Percentiles rank a stretch among this genome's conserved stretches.
phyloP scores from a whole-genome alignment of 2,329 filamentous ascomycete genomes.

The Aspergillus neoniger region DNA sequence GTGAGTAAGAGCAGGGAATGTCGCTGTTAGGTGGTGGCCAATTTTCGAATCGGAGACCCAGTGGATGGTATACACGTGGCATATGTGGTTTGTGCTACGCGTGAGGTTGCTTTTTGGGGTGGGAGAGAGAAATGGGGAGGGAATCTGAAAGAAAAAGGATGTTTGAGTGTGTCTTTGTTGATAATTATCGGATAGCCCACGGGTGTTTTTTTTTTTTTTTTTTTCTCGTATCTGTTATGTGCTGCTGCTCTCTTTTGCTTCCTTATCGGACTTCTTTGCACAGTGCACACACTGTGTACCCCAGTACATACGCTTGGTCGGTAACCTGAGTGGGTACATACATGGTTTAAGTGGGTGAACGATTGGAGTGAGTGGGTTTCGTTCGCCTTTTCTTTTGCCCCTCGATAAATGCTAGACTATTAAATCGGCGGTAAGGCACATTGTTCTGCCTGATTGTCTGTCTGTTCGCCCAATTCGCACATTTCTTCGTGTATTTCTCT shows the following conservation, averaged over 20 bases:
- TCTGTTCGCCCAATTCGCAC: background rate
- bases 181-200: background rate
- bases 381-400: background rate
- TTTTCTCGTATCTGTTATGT: background rate
- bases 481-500: background rate
- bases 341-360: background rate
- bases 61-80: background rate
- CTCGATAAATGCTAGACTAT: background rate
- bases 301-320: background rate
- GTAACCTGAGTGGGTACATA: background rate
- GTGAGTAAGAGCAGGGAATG: background rate
- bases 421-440: conserved; percentile 1
- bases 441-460: background rate
- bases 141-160: background rate
- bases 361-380: background rate
- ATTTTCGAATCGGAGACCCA: background rate
- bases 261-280: background rate
- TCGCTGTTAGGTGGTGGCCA: background rate
- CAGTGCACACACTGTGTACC: background rate
- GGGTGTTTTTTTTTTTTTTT: background rate
- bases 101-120: background rate
- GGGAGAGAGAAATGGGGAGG: background rate
- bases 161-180: background rate
- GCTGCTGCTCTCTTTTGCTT: background rate
- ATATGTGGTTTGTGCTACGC: background rate